Evolutionary conservation across 179 eudicot species (phyloP).

Genomic region (Beta macrorhiza): DNA sequence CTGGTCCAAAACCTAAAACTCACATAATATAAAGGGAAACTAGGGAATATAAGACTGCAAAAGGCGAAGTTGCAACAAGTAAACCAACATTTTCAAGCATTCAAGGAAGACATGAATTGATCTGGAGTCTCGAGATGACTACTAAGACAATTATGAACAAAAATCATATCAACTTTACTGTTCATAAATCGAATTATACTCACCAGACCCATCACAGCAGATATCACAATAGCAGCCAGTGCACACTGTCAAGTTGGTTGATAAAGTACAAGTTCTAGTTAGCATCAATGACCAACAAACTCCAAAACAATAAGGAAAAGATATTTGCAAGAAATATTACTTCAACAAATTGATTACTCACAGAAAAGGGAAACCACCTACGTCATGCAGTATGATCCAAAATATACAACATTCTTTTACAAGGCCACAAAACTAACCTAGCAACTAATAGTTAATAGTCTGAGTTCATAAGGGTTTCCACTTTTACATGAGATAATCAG

Average conservation of each 20-base stretch:
- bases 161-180: not conserved
- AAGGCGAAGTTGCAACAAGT: not conserved
- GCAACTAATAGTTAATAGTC: not conserved
- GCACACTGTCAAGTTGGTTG: constrained; percentile 60
- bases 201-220: constrained; percentile 97
- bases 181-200: constrained; percentile 32
- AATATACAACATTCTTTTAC: not conserved
- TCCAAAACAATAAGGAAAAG: constrained; percentile 13
- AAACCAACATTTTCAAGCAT: not conserved
- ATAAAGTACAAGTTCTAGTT: constrained; percentile 13
- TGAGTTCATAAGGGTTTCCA: not conserved
- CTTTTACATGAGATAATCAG: constrained; percentile 11
- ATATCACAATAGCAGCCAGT: constrained; percentile 89
- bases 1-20: not conserved
- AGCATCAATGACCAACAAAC: constrained; percentile 26
- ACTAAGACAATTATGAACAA: not conserved
- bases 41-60: not conserved
- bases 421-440: not conserved
- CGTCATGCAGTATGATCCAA: not conserved
- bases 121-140: not conserved
- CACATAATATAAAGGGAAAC: not conserved
- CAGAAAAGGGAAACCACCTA: not conserved
- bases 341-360: too few relatives aligned
- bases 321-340: not conserved
- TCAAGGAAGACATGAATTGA: not conserved